Conservation (phyloP, 2,329 filamentous ascomycete genomes). For the Metarhizium album region DNA sequence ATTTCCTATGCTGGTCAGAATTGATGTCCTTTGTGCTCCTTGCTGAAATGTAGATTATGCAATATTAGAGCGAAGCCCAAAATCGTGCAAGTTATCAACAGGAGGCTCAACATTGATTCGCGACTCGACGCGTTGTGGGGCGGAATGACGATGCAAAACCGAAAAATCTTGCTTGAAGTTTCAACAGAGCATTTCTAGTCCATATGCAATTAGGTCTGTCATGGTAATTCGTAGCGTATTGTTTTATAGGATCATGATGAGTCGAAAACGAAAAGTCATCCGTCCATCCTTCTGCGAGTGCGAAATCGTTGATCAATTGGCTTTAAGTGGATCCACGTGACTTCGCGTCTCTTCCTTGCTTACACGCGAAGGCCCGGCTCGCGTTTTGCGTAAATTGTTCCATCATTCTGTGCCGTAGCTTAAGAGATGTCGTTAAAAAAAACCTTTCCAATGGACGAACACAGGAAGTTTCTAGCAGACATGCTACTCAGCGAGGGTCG, state of each 20-base stretch:
- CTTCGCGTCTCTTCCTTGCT: conserved; percentile 17
- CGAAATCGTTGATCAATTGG: neutral
- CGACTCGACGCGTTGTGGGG: conserved; percentile 5
- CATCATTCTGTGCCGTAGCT: neutral
- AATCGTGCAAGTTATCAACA: neutral
- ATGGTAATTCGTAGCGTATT: no score
- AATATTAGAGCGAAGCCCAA: neutral
- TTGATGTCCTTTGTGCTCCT: neutral
- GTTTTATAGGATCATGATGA: no score
- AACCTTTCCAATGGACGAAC: conserved; percentile 42
- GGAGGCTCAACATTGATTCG: neutral
- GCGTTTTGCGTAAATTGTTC: neutral
- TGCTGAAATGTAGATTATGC: neutral
- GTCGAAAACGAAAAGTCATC: neutral
- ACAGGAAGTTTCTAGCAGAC: conserved; percentile 62
- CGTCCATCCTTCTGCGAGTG: no score
- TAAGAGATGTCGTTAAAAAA: neutral
- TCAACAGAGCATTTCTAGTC: neutral
- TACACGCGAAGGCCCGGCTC: neutral
- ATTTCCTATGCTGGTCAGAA: neutral
- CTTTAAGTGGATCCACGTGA: conserved; percentile 21
- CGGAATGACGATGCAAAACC: no score
- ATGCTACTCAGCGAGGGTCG: conserved; percentile 67
- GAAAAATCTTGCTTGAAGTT: neutral
- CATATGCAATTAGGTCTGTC: no score